Evolutionary conservation across 352 stramenopile species (phyloP).

Genomic region (Aphanomyces stellatus): DNA sequence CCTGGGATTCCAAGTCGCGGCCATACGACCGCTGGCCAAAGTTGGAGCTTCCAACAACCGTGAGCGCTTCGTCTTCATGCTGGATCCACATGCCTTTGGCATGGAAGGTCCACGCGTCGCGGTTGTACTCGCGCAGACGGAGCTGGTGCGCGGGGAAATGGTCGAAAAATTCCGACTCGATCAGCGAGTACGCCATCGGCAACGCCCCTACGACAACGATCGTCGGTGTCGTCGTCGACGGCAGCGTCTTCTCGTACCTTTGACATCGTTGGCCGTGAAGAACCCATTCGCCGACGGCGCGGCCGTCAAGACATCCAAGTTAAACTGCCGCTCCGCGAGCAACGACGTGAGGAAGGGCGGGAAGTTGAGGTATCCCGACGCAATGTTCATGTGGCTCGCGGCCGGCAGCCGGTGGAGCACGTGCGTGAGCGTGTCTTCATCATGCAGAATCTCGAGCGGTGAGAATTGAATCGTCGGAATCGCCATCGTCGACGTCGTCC

Average conservation of each 20-base stretch:
- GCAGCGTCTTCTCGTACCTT: constrained; percentile 20
- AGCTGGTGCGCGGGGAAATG: constrained; percentile 25
- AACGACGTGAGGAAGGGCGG: constrained; percentile 49
- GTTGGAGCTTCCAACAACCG: constrained; percentile 68
- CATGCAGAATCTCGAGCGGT: constrained; percentile 45
- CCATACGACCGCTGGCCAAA: constrained; percentile 70
- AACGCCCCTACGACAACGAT: constrained; percentile 28
- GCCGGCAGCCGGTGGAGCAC: constrained; percentile 40
- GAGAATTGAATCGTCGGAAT: constrained; percentile 72
- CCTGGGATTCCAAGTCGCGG: constrained; percentile 63
- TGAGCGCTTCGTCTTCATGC: constrained; percentile 29
- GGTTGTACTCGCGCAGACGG: constrained; percentile 58
- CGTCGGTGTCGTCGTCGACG: neutral
- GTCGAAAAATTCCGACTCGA: constrained; percentile 72
- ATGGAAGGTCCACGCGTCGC: constrained; percentile 66
- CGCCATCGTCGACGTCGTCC: constrained; percentile 34
- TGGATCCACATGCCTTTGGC: constrained; percentile 78
- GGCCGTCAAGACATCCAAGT: constrained; percentile 53
- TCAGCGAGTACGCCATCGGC: constrained; percentile 75
- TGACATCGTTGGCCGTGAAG: constrained; percentile 55
- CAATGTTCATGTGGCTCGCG: constrained; percentile 46
- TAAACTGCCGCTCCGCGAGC: constrained; percentile 33
- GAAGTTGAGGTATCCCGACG: constrained; percentile 77
- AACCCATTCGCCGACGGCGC: constrained; percentile 67
- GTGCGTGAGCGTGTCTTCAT: constrained; percentile 40